Base-by-base conservation (phyloP, 805 yeast genomes). In the Nakazawaea wyomingensis region DNA sequence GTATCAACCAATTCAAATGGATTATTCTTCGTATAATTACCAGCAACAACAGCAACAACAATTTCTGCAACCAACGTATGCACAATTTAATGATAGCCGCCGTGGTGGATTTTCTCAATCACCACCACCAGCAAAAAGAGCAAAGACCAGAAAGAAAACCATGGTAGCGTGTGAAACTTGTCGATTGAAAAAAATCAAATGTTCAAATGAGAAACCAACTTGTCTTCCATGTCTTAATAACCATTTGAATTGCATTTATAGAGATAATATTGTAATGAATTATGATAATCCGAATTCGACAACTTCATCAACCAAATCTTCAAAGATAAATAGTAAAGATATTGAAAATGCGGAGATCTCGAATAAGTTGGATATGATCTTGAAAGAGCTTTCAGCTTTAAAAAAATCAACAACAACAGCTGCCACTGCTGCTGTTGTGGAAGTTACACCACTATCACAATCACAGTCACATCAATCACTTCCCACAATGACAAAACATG, bases 81-180 rank as follows among this genome's bases (percentile, higher is more conserved):
- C 7, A 33, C 36, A 33, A 33, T 19, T 21, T 13, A 19, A n/a
- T 16, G 22, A 19, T 11, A 14, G 10, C 20, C 38, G 13, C 13
- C 10, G n/a, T 24, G 11, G 8, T 24, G 11, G 3, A 8, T 8
- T 9, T 8, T 11, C 11, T 9, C 27, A 24, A 24, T 24, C 27
- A 24, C 13, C 32, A 29, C 32, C 32, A 29, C 32, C 32, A 13
- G 11, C 28, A 8, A 29, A 20, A n/a, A 29, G 28, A 5, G 10
- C 11, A 16, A 29, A 21, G 34, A 19, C 18, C 4, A 33, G 46
- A 24, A 37, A 29, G 27, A 43, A 38, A 29, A 19, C 32, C 4
- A 37, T 43, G 45, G 51, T 59, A 13, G 66, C 67, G 2, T 62
- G 68, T 43, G 43, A 54, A 6, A 33, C 47, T n/a, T 62, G 68